Conservation (phyloP, 495 filamentous ascomycete species). For the Aspergillus conjunctus region DNA sequence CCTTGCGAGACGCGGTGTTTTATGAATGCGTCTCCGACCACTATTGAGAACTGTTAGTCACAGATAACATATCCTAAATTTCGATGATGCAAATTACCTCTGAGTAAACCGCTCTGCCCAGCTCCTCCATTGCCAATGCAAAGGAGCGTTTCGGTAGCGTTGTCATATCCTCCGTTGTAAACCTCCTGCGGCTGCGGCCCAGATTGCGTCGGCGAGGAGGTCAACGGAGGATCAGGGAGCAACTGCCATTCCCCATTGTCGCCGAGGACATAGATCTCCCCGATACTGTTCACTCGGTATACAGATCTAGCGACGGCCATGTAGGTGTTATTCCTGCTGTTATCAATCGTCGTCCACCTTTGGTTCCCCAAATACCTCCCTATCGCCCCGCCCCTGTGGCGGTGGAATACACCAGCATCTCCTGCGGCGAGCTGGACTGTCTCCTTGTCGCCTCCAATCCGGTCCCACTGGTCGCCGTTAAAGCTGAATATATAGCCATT, state of each 20-base stretch:
- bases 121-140: constrained; percentile 16
- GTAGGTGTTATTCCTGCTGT: neutral
- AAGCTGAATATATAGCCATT: neutral
- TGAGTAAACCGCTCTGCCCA: constrained; percentile 13
- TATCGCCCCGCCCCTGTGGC: neutral
- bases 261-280: constrained; percentile 7
- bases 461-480: neutral
- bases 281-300: constrained; percentile 6
- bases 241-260: neutral
- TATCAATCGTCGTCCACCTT: neutral
- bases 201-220: neutral
- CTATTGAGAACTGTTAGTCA: constrained; percentile 21
- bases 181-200: constrained; percentile 3
- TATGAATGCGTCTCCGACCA: constrained; percentile 43
- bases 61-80: too few relatives aligned
- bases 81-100: neutral
- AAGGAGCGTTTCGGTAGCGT: neutral
- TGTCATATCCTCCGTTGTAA: constrained; percentile 11
- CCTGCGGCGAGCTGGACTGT: constrained; percentile 12
- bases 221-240: neutral
- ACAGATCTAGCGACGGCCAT: constrained; percentile 8
- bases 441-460: neutral
- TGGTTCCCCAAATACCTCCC: neutral
- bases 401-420: constrained; percentile 9
- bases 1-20: constrained; percentile 27